These are phyloP conservation scores for Plasmopara muralis DNA, from an alignment of 352 stramenopile genomes.

Conservation along the genomic window DNA sequence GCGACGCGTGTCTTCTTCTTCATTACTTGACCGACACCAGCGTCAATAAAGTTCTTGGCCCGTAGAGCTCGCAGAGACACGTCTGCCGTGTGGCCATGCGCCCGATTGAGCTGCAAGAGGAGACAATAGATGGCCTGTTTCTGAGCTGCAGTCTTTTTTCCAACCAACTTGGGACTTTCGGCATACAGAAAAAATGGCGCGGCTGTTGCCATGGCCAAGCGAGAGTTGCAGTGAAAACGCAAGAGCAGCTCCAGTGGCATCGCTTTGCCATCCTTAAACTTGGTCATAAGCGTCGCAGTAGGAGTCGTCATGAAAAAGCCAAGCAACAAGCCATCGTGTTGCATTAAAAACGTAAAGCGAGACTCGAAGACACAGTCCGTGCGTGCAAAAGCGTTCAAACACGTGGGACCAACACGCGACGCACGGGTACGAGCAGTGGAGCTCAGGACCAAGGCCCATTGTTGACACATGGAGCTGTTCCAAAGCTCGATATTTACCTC, in stretches of 20 bases:
- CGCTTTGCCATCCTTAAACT: slow-evolving; percentile 36
- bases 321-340: slow-evolving; percentile 50
- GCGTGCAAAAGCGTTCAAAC: not conserved
- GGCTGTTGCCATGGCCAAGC: slow-evolving; percentile 13
- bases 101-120: slow-evolving; percentile 49
- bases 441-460: slow-evolving; percentile 31
- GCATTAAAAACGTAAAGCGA: slow-evolving; percentile 65
- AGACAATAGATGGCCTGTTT: slow-evolving; percentile 45
- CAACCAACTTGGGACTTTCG: slow-evolving; percentile 56
- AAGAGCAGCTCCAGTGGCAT: slow-evolving; percentile 50
- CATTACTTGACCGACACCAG: slow-evolving; percentile 39
- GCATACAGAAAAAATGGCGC: slow-evolving; percentile 54
- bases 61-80: slow-evolving; percentile 57
- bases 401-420: slow-evolving; percentile 12
- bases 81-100: slow-evolving; percentile 37
- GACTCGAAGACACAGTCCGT: slow-evolving; percentile 37
- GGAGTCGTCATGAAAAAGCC: slow-evolving; percentile 50
- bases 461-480: slow-evolving; percentile 56
- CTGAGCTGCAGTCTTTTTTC: slow-evolving; percentile 31
- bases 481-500: slow-evolving; percentile 56
- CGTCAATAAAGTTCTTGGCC: slow-evolving; percentile 58
- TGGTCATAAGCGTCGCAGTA: slow-evolving; percentile 46
- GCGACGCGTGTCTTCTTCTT: slow-evolving; percentile 38
- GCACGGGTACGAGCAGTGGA: slow-evolving; percentile 19
- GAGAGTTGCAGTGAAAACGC: slow-evolving; percentile 34